These are phyloP conservation scores for Dendrocalamus sinicus DNA, from an alignment of 176 grass and related monocot species.

Conservation along the genomic window DNA sequence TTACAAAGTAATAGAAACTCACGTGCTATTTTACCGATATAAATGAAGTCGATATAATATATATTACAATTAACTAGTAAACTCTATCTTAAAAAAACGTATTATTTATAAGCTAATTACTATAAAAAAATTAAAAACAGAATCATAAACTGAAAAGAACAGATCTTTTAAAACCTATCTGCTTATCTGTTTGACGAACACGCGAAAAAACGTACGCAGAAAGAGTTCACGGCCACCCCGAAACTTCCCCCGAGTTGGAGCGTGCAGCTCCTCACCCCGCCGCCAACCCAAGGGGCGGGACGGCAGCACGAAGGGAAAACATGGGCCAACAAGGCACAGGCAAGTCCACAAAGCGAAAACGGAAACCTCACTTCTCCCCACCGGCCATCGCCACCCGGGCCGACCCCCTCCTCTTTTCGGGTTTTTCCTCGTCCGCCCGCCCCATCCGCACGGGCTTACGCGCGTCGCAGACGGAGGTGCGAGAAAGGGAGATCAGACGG, in stretches of 20 bases:
- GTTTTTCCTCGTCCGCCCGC: background rate
- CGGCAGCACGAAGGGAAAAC: too few species aligned
- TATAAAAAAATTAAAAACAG: too few species aligned
- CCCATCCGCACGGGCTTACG: background rate
- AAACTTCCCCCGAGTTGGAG: background rate
- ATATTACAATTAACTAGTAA: too few species aligned
- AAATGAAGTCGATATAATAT: too few species aligned
- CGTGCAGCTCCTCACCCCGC: background rate
- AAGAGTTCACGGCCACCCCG: background rate
- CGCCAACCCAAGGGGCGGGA: background rate
- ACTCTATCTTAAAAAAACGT: too few species aligned
- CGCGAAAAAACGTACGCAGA: background rate
- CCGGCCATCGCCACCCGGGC: background rate
- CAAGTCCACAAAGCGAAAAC: background rate
- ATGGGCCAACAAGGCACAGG: background rate
- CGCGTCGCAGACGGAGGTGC: background rate
- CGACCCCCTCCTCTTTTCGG: background rate
- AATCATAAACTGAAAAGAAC: too few species aligned
- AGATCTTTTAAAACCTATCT: background rate
- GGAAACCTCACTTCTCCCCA: background rate
- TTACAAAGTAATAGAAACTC: too few species aligned
- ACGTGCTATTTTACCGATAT: too few species aligned
- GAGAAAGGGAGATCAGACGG: constrained; percentile 19
- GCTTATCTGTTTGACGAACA: background rate
- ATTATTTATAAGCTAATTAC: too few species aligned